These are phyloP conservation scores for Calonectria honghensis DNA, from an alignment of 2,329 filamentous ascomycete species.

Conservation along the genomic window DNA sequence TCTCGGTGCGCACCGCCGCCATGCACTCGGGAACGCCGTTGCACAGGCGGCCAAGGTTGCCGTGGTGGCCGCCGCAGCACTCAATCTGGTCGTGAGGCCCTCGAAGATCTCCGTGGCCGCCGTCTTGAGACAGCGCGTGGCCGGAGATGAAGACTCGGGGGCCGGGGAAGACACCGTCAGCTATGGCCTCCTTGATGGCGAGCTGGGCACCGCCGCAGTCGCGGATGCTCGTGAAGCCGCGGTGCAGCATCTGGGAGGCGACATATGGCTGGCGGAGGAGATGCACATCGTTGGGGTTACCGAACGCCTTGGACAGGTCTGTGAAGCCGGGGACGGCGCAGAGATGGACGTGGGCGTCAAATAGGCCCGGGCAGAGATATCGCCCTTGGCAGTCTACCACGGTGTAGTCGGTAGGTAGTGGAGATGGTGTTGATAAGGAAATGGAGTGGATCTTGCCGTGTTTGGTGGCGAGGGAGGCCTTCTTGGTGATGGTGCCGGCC, in stretches of 20 bases:
- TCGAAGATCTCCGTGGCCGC: conserved; percentile 73
- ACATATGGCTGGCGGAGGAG: conserved; percentile 68
- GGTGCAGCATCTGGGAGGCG: conserved; percentile 68
- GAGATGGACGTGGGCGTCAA: conserved; percentile 58
- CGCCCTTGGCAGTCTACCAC: conserved; percentile 51
- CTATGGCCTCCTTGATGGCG: conserved; percentile 73
- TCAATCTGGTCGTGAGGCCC: conserved; percentile 59
- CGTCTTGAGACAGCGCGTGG: conserved; percentile 73
- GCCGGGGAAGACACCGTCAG: conserved; percentile 70
- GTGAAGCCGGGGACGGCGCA: conserved; percentile 56
- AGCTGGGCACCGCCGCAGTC: conserved; percentile 74
- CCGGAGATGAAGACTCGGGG: conserved; percentile 74
- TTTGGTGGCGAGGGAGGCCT: conserved; percentile 59
- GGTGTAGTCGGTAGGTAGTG: conserved; percentile 19
- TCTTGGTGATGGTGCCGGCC: conserved; percentile 56
- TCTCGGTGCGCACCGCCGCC: conserved; percentile 70
- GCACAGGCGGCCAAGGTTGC: conserved; percentile 64
- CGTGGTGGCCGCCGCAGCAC: conserved; percentile 66
- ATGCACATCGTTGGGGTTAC: conserved; percentile 59
- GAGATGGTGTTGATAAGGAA: conserved; percentile 27
- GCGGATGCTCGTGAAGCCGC: conserved; percentile 75
- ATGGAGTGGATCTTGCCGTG: conserved; percentile 60
- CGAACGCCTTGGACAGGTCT: conserved; percentile 52
- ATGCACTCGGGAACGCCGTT: conserved; percentile 74
- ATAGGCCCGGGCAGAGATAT: conserved; percentile 57